Evolutionary conservation across 352 stramenopile genomes (phyloP).

Genomic region (Phytophthora cactorum): DNA sequence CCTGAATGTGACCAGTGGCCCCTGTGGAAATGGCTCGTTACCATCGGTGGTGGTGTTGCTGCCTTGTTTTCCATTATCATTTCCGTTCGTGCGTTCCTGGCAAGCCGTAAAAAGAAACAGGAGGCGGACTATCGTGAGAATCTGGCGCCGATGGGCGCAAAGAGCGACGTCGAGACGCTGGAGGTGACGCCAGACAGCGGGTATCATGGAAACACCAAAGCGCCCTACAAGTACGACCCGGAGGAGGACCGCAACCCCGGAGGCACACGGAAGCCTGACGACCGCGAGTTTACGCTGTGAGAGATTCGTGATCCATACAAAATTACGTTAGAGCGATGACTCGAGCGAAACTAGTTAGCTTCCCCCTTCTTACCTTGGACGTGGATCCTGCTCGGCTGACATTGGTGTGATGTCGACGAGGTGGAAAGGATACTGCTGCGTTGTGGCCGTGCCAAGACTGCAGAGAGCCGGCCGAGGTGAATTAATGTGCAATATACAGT

Average conservation of each 20-base stretch:
- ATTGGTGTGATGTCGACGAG: slow-evolving; percentile 6
- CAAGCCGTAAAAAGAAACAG: slow-evolving; percentile 49
- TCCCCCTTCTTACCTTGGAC: slow-evolving; percentile 8
- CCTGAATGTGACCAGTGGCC: slow-evolving; percentile 57
- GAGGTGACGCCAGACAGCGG: slow-evolving; percentile 38
- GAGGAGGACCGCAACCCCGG: slow-evolving; percentile 22
- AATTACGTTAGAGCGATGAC: slow-evolving; percentile 37
- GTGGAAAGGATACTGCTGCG: slow-evolving; percentile 16
- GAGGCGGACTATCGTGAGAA: slow-evolving; percentile 18
- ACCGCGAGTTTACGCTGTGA: slow-evolving; percentile 49
- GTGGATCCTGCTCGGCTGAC: slow-evolving; percentile 2
- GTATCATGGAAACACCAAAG: slow-evolving; percentile 22
- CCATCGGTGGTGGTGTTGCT: slow-evolving; percentile 60
- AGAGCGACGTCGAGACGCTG: slow-evolving; percentile 47
- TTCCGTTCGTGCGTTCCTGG: slow-evolving; percentile 54
- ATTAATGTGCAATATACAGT: slow-evolving; percentile 22
- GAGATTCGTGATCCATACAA: slow-evolving; percentile 10
- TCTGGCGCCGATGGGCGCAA: slow-evolving; percentile 16
- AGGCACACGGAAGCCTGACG: slow-evolving; percentile 32
- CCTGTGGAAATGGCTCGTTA: slow-evolving; percentile 65
- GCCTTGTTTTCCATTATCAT: slow-evolving; percentile 65
- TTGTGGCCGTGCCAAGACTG: slow-evolving; percentile 10
- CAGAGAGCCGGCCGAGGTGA: slow-evolving; percentile 15
- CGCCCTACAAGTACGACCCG: slow-evolving; percentile 42
- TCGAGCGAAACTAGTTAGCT: slow-evolving; percentile 29